Base-by-base conservation (phyloP, 495 filamentous ascomycete species). In the Aspergillus steynii region DNA sequence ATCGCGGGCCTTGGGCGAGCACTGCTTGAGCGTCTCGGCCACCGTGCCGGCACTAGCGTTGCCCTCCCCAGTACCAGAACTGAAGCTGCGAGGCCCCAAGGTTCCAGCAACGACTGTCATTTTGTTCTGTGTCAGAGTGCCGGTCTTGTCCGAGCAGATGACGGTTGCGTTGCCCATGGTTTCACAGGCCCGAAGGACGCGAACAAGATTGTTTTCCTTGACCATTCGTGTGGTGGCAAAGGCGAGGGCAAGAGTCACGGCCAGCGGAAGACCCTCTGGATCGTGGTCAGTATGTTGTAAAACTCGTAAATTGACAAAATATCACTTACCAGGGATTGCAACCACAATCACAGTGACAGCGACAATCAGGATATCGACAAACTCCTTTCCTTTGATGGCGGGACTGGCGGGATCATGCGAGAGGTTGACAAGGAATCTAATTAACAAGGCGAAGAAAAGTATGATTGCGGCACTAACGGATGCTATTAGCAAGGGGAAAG, bases 101-200 rank as follows among this genome's bases (percentile, higher is more conserved):
- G 83, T 82, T 25, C 87, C 86, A 29, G 86, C 80, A 27, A 89
- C 85, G 25, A 90, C 85, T 2, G 85, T 87, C 87, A 90, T 90
- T 64, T 84, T 85, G 65, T 90, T 90, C 67, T 88, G 84, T 3
- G 86, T 89, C n/a, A 90, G 66, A 25, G 87, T 90, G 29, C 87
- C 87, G 8, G 87, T 90, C 65, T 90, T 90, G 67, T 90, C 87
- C 0, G 86, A 88, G 68, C 87, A 90, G 29, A 90, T 82, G 0
- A 85, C 85, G 0, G 86, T 90, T 3, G 86, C 86, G 65, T 89
- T 89, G 31, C 87, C 87, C 87, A 90, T 90, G 28, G 86, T 89
- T 61, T 90, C 87, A 68, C 87, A 90, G 28, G 86, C 86, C 20
- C 83, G 79, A 25, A 90, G 77, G 29, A 87, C 73, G 29, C 87